Evolutionary conservation across 768 basidiomycete species (phyloP).

Genomic region (Boletus pseudopeckii): DNA sequence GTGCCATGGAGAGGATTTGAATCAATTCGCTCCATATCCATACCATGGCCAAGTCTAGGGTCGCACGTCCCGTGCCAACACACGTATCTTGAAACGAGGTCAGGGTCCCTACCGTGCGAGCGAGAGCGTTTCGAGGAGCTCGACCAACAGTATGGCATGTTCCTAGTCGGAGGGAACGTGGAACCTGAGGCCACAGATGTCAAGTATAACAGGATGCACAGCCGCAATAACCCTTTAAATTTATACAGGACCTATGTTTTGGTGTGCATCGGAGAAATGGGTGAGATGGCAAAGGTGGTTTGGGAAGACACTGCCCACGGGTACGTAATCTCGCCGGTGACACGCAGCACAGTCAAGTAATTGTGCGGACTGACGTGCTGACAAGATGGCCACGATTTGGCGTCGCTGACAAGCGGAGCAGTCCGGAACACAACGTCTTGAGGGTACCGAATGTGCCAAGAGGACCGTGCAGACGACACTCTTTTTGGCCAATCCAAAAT

Average conservation of each 20-base stretch:
- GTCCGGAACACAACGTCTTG: not conserved
- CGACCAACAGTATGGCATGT: conserved; percentile 1
- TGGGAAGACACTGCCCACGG: not conserved
- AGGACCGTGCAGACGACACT: conserved; percentile 3
- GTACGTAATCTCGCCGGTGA: conserved; percentile 9
- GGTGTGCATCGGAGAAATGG: not conserved
- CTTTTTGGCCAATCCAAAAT: conserved; percentile 1
- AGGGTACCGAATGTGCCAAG: not conserved
- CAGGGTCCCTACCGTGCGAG: conserved; percentile 19
- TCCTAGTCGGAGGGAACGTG: conserved; percentile 7
- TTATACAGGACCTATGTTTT: too few relatives aligned
- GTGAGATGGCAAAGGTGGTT: conserved; percentile 4
- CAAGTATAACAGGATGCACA: conserved; percentile 4
- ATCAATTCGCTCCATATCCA: not conserved
- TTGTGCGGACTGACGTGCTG: not conserved
- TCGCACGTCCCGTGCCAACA: not conserved
- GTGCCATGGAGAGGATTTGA: not conserved
- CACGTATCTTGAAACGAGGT: conserved; percentile 9
- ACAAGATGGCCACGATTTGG: not conserved
- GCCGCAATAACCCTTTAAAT: not conserved
- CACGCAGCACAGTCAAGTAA: not conserved
- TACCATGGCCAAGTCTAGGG: conserved; percentile 1
- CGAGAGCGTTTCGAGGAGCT: not conserved
- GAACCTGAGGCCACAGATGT: not conserved
- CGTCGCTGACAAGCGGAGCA: not conserved